A percentile compares a stretch with the other conserved stretches of the same genome.
Conservation (phyloP, 139 green algal genomes). For the Spirogloea muscicola region DNA sequence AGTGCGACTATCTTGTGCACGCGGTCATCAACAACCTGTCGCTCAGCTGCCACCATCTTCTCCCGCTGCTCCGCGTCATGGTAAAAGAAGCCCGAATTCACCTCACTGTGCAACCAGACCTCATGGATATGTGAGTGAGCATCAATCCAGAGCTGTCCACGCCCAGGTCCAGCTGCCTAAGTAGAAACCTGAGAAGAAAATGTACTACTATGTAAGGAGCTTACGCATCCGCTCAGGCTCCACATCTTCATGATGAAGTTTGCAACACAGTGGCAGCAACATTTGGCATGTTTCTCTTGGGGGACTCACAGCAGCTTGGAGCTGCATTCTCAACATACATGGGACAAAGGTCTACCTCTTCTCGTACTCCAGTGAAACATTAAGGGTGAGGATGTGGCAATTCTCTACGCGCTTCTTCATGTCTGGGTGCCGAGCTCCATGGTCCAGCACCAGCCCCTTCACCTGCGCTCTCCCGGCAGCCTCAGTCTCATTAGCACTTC, state of each 20-base stretch:
- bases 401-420: slow-evolving; percentile 95
- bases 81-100: slow-evolving; percentile 99
- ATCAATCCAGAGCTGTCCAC: too few relatives aligned
- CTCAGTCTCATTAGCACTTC: too few relatives aligned
- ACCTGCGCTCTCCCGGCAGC: slow-evolving; percentile 52
- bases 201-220: too few relatives aligned
- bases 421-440: slow-evolving; percentile 93
- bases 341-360: slow-evolving; percentile 77
- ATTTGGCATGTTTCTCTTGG: too few relatives aligned
- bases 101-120: slow-evolving; percentile 50
- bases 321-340: too few relatives aligned
- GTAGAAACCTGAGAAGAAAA: too few relatives aligned
- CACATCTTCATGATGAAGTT: too few relatives aligned
- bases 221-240: too few relatives aligned
- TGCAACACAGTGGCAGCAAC: too few relatives aligned
- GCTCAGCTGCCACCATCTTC: slow-evolving; percentile 91
- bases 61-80: slow-evolving; percentile 90
- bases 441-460: slow-evolving; percentile 92
- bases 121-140: too few relatives aligned
- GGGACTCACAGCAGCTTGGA: too few relatives aligned
- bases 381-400: slow-evolving; percentile 88
- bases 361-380: slow-evolving; percentile 99
- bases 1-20: slow-evolving; percentile 90
- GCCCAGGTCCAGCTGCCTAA: too few relatives aligned
- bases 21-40: slow-evolving; percentile 84